Evolutionary conservation across 2,329 filamentous ascomycete species (phyloP), one percentile per base, ranked within the genome.

Genomic region (Intubia oerlemansii): DNA sequence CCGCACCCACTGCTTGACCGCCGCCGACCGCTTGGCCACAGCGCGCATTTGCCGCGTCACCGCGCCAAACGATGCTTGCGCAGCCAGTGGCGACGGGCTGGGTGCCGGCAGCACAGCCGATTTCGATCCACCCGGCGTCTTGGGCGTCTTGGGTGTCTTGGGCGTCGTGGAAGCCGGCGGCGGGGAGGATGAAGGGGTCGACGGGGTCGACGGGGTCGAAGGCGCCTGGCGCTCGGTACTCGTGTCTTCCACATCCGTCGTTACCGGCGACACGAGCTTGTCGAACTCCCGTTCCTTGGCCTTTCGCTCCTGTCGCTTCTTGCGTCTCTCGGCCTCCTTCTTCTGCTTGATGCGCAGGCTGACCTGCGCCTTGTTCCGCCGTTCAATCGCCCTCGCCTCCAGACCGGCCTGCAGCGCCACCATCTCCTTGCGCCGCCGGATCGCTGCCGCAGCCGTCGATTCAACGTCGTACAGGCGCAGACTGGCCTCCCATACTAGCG

Each of bases 31-130:
- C 66, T 92, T 93, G 35, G 88, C 59, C 42, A 73, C 76, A 43
- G 74, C 64, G 28, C 78, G 70, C 30, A 95, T 56, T 44, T 92
- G 80, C 37, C 74, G 75, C 10, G 82, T 78, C 10, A 95, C 71
- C 38, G 60, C 57, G 26, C 57, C 68, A 10, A 35, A 25, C 2
- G 29, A n/a, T n/a, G n/a, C 17, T 6, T 24, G 18, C 16, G 21
- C 12, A 10, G 22, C 12, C 4, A 7, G 5, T 10, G 22, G 17
- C 10, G 22, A 12, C 17, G 28, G 24, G 7, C 5, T 13, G 4
- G 23, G 23, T 7, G 27, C 7, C 5, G 23, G 17, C 5, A 17
- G 3, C n/a, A n/a, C n/a, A n/a, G n/a, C n/a, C n/a, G n/a, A n/a
- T n/a, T n/a, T n/a, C n/a, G n/a, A n/a, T n/a, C n/a, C n/a, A n/a